These are phyloP conservation scores for Arctium lappa DNA, from an alignment of 129 eudicot genomes.

Conservation along the genomic window DNA sequence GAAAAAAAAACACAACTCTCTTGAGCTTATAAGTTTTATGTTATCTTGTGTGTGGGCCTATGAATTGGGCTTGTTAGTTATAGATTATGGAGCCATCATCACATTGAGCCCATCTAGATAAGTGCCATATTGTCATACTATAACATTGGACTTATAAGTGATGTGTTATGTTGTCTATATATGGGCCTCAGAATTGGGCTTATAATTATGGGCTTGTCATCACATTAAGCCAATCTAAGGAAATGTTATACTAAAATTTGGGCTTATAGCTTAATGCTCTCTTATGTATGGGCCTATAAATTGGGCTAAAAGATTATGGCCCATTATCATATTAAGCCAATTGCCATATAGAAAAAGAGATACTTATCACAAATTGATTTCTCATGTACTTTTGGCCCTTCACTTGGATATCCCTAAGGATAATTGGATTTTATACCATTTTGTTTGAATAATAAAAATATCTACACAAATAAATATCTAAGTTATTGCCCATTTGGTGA, in stretches of 20 bases:
- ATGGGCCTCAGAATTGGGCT: neutral
- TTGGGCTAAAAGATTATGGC: neutral
- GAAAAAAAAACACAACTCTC: too few species aligned
- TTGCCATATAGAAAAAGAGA: neutral
- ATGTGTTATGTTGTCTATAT: too few species aligned
- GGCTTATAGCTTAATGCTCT: neutral
- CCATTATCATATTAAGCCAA: neutral
- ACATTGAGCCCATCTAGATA: neutral
- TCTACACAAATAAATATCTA: conserved; percentile 30
- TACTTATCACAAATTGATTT: conserved; percentile 25
- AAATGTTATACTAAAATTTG: too few species aligned
- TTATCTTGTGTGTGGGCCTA: neutral
- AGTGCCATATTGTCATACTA: too few species aligned
- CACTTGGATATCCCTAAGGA: conserved; percentile 41
- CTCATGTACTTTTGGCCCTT: conserved; percentile 33
- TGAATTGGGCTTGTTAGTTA: neutral
- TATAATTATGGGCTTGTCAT: neutral
- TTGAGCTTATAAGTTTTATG: too few species aligned
- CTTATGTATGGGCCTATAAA: neutral
- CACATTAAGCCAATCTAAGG: neutral
- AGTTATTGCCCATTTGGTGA: conserved; percentile 5
- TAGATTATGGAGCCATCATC: neutral
- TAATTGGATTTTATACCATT: conserved; percentile 18
- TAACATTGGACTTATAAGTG: too few species aligned
- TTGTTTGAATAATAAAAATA: neutral